Conservation (phyloP, 345 rosid genomes). For the Sisymbrium irio region DNA sequence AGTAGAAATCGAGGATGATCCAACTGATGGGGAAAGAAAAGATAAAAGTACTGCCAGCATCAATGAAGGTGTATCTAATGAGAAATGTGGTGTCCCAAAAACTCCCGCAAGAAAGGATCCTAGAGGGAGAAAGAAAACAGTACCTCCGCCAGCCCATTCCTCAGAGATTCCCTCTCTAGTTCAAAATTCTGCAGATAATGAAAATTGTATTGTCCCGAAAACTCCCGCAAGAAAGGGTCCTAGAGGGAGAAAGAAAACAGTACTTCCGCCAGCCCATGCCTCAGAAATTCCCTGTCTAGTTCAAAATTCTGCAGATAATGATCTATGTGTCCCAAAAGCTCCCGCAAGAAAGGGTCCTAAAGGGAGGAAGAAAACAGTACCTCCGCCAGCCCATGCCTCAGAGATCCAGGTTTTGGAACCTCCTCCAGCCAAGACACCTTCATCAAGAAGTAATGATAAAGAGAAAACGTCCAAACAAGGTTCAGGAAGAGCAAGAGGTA, state of each 20-base stretch:
- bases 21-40: slow-evolving; percentile 27
- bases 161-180: slow-evolving; percentile 20
- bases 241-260: slow-evolving; percentile 23
- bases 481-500: slow-evolving; percentile 44
- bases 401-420: slow-evolving; percentile 31
- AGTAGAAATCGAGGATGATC: slow-evolving; percentile 26
- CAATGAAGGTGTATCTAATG: slow-evolving; percentile 19
- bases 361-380: slow-evolving; percentile 23
- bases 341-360: slow-evolving; percentile 34
- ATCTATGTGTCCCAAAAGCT: slow-evolving; percentile 33
- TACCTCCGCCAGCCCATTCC: neutral
- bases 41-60: slow-evolving; percentile 16
- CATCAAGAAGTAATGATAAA: slow-evolving; percentile 32
- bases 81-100: neutral
- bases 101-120: neutral
- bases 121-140: neutral
- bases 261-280: slow-evolving; percentile 14
- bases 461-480: slow-evolving; percentile 25
- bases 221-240: slow-evolving; percentile 36
- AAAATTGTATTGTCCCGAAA: slow-evolving; percentile 28
- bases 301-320: slow-evolving; percentile 25
- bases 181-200: slow-evolving; percentile 22
- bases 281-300: slow-evolving; percentile 33
- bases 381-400: slow-evolving; percentile 20
- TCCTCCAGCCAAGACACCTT: slow-evolving; percentile 22